Evolutionary conservation across 768 basidiomycete genomes (phyloP).

Genomic region (Rhizopogon rudus): DNA sequence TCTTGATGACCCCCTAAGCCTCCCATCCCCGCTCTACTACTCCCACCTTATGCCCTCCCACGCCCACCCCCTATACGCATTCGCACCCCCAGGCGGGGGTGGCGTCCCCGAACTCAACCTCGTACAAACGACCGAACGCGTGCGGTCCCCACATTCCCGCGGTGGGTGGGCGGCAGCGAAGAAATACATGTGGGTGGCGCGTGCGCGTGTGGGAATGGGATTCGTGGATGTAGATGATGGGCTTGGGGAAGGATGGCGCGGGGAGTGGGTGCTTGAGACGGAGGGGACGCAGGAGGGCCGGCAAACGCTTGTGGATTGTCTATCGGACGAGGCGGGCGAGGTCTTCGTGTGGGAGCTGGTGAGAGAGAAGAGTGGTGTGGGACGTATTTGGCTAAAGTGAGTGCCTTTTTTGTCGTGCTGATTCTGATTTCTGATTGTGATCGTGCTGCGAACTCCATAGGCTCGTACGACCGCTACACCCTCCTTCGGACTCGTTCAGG

Average conservation of each 20-base stretch:
- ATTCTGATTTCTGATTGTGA: not conserved
- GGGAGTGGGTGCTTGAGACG: slow-evolving; percentile 77
- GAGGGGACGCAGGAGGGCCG: slow-evolving; percentile 70
- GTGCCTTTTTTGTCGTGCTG: slow-evolving; percentile 7
- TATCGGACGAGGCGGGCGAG: slow-evolving; percentile 32
- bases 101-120: slow-evolving; percentile 47
- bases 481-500: not conserved
- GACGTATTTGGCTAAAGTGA: slow-evolving; percentile 63
- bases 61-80: slow-evolving; percentile 18
- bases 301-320: slow-evolving; percentile 49
- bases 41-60: slow-evolving; percentile 50
- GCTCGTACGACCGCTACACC: not conserved
- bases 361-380: slow-evolving; percentile 54
- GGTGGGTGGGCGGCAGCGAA: slow-evolving; percentile 55
- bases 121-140: slow-evolving; percentile 28
- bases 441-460: not conserved
- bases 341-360: slow-evolving; percentile 48
- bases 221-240: slow-evolving; percentile 31
- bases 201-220: slow-evolving; percentile 34
- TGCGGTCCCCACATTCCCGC: slow-evolving; percentile 58
- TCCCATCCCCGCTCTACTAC: slow-evolving; percentile 78
- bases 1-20: slow-evolving; percentile 50
- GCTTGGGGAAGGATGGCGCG: slow-evolving; percentile 66
- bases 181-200: slow-evolving; percentile 64
- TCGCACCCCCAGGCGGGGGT: slow-evolving; percentile 23